phyloP scores from a whole-genome alignment of 1,284 basidiomycete species.

The Ustilago bromivora region DNA sequence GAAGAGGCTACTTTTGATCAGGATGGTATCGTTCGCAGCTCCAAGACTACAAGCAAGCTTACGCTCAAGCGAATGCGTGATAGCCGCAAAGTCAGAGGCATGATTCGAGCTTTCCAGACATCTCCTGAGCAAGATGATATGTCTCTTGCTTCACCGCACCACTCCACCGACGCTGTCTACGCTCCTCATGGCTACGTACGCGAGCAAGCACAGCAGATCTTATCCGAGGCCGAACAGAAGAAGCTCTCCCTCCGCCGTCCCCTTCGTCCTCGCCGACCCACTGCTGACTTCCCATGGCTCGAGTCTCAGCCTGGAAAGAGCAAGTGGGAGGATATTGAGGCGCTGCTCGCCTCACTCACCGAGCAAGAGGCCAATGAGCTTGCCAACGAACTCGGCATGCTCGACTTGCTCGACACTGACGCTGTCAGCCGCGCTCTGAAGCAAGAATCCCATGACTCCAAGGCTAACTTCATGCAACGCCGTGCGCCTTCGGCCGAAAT shows the following conservation, averaged over 20 bases:
- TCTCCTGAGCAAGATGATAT: slow-evolving; percentile 30
- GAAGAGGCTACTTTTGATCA: slow-evolving; percentile 8
- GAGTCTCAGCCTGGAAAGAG: background rate
- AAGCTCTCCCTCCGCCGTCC: slow-evolving; percentile 42
- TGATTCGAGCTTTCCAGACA: slow-evolving; percentile 60
- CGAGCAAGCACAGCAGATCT: slow-evolving; percentile 50
- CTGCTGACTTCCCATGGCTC: slow-evolving; percentile 48
- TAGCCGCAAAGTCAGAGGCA: slow-evolving; percentile 52
- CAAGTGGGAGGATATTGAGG: slow-evolving; percentile 42
- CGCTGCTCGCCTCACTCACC: slow-evolving; percentile 32
- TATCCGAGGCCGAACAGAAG: slow-evolving; percentile 45
- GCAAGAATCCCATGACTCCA: background rate
- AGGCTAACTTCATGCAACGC: background rate
- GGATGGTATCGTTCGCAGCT: slow-evolving; percentile 31
- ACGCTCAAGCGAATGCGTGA: slow-evolving; percentile 63
- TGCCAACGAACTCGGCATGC: slow-evolving; percentile 46
- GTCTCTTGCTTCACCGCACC: slow-evolving; percentile 15
- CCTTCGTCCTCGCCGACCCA: slow-evolving; percentile 37
- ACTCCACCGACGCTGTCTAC: slow-evolving; percentile 35
- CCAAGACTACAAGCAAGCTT: slow-evolving; percentile 48
- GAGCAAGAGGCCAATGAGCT: slow-evolving; percentile 51
- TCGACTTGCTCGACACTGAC: slow-evolving; percentile 42
- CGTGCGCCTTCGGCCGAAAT: slow-evolving; percentile 22
- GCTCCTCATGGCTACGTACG: slow-evolving; percentile 53
- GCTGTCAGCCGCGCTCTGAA: slow-evolving; percentile 20